Evolutionary conservation across 257 asterid species (phyloP), one percentile per base, ranked within the genome.

Genomic region (Nicotiana tabacum): DNA sequence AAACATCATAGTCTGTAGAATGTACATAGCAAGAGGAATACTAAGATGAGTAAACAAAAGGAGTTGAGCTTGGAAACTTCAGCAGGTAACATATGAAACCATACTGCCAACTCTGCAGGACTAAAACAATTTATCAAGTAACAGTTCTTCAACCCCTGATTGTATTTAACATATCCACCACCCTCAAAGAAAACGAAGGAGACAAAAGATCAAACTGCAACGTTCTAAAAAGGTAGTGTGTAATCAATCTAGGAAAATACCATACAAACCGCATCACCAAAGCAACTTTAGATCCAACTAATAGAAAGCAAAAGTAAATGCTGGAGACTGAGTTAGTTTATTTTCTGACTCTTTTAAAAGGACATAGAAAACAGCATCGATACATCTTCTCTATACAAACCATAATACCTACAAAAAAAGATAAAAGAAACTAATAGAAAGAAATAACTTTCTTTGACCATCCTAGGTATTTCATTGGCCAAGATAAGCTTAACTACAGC

Each of bases 51-150:
- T 30, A 74, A 74, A 57, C 62, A 74, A 46, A 74, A 46, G 80
- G 8, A 48, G 62, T 74, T 74, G 62, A 48, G 53, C 80, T 53
- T 24, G 80, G 43, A 48, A 74, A 74, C 80, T 24, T 74, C 43
- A 6, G 43, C 15, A 21, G 18, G 60, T 48, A 15, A 48, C 80
- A 74, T 74, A 74, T 30, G 43, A 74, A 62, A 48, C 43, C 62
- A 27, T 57, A 74, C 24, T 9, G 43, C 62, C 80, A 46, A 74
- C 80, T 74, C 80, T 72, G 62, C 43, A 48, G 80, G 27, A 74
- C 62, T 48, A 48, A 46, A 74, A 33, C 43, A 60, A 74, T 27
- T 46, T 48, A 48, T 15, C 43, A 74, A 74, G 30, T 6, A 72
- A 72, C 58, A 70, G 37, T 72, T 21, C 78, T 70, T 43, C 60